These are phyloP conservation scores for Ceratocystis harringtonii DNA, from an alignment of 2,329 filamentous ascomycete species.

Conservation along the genomic window DNA sequence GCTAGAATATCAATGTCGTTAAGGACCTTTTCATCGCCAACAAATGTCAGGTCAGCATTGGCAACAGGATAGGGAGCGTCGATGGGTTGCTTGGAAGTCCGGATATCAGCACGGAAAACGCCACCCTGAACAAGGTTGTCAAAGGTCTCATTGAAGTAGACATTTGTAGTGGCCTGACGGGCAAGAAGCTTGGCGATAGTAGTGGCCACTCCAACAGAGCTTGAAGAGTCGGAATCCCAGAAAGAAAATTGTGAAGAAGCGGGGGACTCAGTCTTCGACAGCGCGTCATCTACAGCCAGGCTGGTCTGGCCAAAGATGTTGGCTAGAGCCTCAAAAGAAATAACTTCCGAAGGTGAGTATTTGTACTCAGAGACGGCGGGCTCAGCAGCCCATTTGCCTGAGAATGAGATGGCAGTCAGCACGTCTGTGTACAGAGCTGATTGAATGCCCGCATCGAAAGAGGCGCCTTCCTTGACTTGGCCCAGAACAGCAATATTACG, in stretches of 20 bases:
- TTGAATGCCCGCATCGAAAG: slow-evolving; percentile 59
- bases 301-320: slow-evolving; percentile 37
- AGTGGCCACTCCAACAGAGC: slow-evolving; percentile 47
- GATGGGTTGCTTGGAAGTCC: slow-evolving; percentile 65
- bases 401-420: slow-evolving; percentile 69
- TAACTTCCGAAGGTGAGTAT: slow-evolving; percentile 54
- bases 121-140: slow-evolving; percentile 61
- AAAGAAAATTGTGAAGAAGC: slow-evolving; percentile 60
- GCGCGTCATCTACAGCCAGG: slow-evolving; percentile 33
- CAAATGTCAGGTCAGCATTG: slow-evolving; percentile 61
- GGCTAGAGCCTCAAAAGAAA: slow-evolving; percentile 41
- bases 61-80: slow-evolving; percentile 72
- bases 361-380: slow-evolving; percentile 70
- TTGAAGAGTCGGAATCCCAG: slow-evolving; percentile 75
- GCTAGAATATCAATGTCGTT: slow-evolving; percentile 61
- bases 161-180: slow-evolving; percentile 52
- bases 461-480: slow-evolving; percentile 61
- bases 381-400: slow-evolving; percentile 45
- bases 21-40: slow-evolving; percentile 68
- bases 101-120: slow-evolving; percentile 67
- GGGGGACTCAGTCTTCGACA: slow-evolving; percentile 32
- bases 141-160: slow-evolving; percentile 46
- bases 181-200: slow-evolving; percentile 46
- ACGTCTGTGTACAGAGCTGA: slow-evolving; percentile 91
- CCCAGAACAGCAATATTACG: slow-evolving; percentile 73